Percentiles rank a stretch among this genome's conserved stretches.
These are phyloP conservation scores for Aspergillus vadensis DNA, from an alignment of 2,329 filamentous ascomycete genomes.

Conservation along the genomic window DNA sequence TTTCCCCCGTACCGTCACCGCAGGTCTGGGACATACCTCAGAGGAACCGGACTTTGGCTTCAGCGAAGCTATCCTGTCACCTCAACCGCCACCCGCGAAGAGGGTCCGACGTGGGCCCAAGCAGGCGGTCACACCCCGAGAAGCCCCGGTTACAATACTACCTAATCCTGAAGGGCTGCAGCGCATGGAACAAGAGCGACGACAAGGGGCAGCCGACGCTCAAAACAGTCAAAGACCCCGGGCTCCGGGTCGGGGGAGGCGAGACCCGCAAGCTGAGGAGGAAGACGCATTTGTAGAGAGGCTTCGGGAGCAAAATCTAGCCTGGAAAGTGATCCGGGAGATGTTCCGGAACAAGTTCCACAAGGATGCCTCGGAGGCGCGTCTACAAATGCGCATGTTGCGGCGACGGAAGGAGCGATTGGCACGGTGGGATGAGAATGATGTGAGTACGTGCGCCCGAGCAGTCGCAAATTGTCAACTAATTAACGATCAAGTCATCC, in stretches of 20 bases:
- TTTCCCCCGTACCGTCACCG: constrained; percentile 31
- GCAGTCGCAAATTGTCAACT: constrained; percentile 2
- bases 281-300: constrained; percentile 43
- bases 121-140: constrained; percentile 23
- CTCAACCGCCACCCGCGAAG: constrained; percentile 27
- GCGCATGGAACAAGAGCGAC: constrained; percentile 41
- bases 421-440: constrained; percentile 43
- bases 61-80: constrained; percentile 27
- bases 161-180: constrained; percentile 44
- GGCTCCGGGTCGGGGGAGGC: constrained; percentile 36
- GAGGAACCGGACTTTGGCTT: constrained; percentile 22
- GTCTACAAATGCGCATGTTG: constrained; percentile 46
- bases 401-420: constrained; percentile 40
- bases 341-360: constrained; percentile 40
- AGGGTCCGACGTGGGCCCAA: constrained; percentile 28
- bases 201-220: constrained; percentile 28
- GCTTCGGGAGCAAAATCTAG: constrained; percentile 38
- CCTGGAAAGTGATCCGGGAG: constrained; percentile 43
- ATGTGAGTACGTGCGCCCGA: constrained; percentile 46
- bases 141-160: constrained; percentile 40
- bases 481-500: constrained; percentile 17
- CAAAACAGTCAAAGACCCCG: constrained; percentile 31
- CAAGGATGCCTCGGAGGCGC: constrained; percentile 42
- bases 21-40: constrained; percentile 30
- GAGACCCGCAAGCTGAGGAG: constrained; percentile 42